Evolutionary conservation across 257 asterid genomes (phyloP).

Genomic region (Fraxinus anomala): DNA sequence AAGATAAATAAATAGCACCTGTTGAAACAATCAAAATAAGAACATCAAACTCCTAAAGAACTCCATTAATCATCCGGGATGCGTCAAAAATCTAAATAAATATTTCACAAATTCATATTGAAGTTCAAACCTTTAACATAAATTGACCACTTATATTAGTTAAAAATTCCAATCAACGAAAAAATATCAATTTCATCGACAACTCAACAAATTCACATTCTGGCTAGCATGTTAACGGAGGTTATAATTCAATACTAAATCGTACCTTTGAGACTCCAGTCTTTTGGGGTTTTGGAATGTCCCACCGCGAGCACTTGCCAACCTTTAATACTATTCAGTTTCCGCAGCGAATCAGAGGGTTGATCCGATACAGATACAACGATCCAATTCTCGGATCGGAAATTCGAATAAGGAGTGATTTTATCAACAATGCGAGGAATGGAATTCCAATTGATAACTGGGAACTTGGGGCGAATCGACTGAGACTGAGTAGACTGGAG

Average conservation of each 20-base stretch:
- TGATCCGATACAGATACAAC: slow-evolving; percentile 83
- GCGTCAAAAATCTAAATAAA: background rate
- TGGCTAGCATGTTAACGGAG: background rate
- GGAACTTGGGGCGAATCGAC: slow-evolving; percentile 64
- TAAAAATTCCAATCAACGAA: background rate
- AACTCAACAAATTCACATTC: background rate
- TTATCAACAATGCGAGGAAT: slow-evolving; percentile 59
- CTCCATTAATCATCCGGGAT: background rate
- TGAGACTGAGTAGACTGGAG: slow-evolving; percentile 79
- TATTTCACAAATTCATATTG: slow-evolving; percentile 10
- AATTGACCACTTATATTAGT: background rate
- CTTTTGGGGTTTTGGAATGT: slow-evolving; percentile 83
- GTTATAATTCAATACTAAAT: background rate
- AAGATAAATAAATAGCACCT: slow-evolving; percentile 78
- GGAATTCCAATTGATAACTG: slow-evolving; percentile 66
- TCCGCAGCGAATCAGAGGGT: slow-evolving; percentile 68
- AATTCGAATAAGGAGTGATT: slow-evolving; percentile 61
- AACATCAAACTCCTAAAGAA: slow-evolving; percentile 21
- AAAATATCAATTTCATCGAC: background rate
- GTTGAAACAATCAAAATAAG: slow-evolving; percentile 3
- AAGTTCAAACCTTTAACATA: background rate
- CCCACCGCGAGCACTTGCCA: slow-evolving; percentile 98
- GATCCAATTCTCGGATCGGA: slow-evolving; percentile 90
- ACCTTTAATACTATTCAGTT: slow-evolving; percentile 60
- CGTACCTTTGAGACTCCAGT: slow-evolving; percentile 91